Percentiles rank a stretch among this genome's conserved stretches.
Evolutionary conservation across 352 stramenopile species (phyloP).

Genomic region (Phytophthora aleatoria): DNA sequence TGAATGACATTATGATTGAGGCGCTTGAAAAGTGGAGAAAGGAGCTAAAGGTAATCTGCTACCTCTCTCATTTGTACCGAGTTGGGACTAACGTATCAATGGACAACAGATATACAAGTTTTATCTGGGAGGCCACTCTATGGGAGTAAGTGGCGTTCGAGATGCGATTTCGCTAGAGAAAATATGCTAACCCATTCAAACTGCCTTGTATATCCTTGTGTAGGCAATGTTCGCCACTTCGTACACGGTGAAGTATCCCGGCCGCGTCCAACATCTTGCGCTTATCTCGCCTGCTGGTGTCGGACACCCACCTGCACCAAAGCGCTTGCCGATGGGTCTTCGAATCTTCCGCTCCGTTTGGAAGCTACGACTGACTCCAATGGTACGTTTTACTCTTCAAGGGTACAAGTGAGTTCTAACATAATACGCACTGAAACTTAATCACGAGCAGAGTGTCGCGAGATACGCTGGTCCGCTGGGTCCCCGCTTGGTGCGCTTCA

Average conservation of each 20-base stretch:
- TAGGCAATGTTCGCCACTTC: background rate
- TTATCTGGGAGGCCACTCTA: too few relatives aligned
- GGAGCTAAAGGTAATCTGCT: too few relatives aligned
- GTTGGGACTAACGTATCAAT: too few relatives aligned
- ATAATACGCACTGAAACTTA: background rate
- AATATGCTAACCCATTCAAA: too few relatives aligned
- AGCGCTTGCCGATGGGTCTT: conserved; percentile 39
- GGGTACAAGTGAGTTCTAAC: background rate
- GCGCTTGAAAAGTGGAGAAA: too few relatives aligned
- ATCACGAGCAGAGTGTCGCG: conserved; percentile 41
- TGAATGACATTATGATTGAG: too few relatives aligned
- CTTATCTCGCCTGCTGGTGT: conserved; percentile 71
- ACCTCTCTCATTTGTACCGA: too few relatives aligned
- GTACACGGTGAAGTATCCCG: conserved; percentile 15
- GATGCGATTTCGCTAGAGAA: too few relatives aligned
- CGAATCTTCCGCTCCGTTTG: background rate
- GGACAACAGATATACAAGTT: too few relatives aligned
- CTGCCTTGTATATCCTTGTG: background rate
- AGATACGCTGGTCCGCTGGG: conserved; percentile 62
- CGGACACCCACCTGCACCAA: conserved; percentile 37
- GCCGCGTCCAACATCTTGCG: conserved; percentile 54
- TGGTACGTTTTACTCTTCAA: conserved; percentile 34
- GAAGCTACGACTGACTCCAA: conserved; percentile 50
- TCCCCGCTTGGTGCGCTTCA: conserved; percentile 49
- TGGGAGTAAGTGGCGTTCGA: too few relatives aligned